Evolutionary conservation across 2,329 filamentous ascomycete species (phyloP), one percentile per base, ranked within the genome.

Genomic region (Monosporascus sp.): DNA sequence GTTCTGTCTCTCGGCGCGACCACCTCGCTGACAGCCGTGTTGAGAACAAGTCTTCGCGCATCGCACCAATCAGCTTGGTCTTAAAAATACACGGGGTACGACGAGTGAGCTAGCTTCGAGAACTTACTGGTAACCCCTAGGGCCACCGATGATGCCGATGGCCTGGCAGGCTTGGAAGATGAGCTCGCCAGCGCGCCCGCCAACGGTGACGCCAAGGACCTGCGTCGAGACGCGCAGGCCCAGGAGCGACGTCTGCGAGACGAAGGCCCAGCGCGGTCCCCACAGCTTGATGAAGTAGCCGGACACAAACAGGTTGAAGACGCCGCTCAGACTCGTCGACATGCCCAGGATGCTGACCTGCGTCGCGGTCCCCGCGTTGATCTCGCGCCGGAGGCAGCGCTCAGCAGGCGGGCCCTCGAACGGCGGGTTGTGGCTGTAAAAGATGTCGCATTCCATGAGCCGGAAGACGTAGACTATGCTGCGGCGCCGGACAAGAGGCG

Each of bases 381-480:
- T 85, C 56, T 81, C 79, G 51, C 80, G 80, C 37, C 77, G 75
- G 47, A 74, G 75, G 63, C 87, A 90, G 17, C 80, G 74, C 54
- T 84, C 79, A 4, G 73, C 73, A 4, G 66, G 60, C 31, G 31
- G 31, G 1, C 74, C 76, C 9, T 69, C 59, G 48, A 72, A 80
- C 0, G 77, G 74, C 14, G 79, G 75, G 60, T 88, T 80, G 2
- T 72, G 72, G 37, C 75, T 71, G 68, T 89, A 90, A 65, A 83
- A 90, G 49, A 80, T 77, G 51, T 89, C 83, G 68, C 87, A 90
- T 48, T 82, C 83, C 85, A 89, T 89, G 2, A 87, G 65, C 53
- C 84, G 83, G 60, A 89, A 88, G 24, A 85, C 83, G 66, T 86
- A 87, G 46, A 87, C 70, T 5, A 79, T 68, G 3, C 75, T 74